Evolutionary conservation across 768 basidiomycete species (phyloP).

Genomic region (Mycena alexandri): DNA sequence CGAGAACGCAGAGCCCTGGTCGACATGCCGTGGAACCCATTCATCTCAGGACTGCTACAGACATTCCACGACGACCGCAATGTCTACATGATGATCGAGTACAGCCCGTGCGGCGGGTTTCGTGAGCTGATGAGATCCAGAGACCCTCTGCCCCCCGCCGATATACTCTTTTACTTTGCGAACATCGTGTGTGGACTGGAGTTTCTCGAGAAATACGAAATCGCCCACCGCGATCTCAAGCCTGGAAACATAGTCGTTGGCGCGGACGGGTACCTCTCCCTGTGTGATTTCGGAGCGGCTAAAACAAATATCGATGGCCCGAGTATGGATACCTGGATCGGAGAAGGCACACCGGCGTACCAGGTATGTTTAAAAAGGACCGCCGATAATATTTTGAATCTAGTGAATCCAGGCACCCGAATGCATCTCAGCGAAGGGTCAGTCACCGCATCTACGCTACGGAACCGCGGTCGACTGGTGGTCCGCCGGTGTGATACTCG

Average conservation of each 20-base stretch:
- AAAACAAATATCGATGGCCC: too few relatives aligned
- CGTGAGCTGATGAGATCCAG: constrained; percentile 42
- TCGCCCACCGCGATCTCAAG: constrained; percentile 70
- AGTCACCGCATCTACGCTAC: constrained; percentile 27
- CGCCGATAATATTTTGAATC: too few relatives aligned
- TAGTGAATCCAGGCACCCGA: constrained; percentile 56
- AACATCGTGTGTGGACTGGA: constrained; percentile 65
- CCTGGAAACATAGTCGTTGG: constrained; percentile 70
- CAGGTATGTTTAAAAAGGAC: constrained; percentile 30
- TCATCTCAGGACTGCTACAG: constrained; percentile 60
- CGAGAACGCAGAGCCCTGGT: constrained; percentile 57
- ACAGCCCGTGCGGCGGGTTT: constrained; percentile 61
- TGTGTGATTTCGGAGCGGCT: constrained; percentile 65
- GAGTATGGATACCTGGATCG: constrained; percentile 43
- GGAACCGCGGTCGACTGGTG: constrained; percentile 66
- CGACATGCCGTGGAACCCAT: constrained; percentile 66
- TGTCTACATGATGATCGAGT: constrained; percentile 66
- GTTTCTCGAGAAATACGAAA: constrained; percentile 58
- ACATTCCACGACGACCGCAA: constrained; percentile 61
- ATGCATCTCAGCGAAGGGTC: constrained; percentile 38
- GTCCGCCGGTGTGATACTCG: too few relatives aligned
- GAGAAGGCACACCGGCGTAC: constrained; percentile 61
- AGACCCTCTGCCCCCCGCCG: constrained; percentile 47
- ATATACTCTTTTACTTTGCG: constrained; percentile 64
- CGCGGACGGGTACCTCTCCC: constrained; percentile 64